A percentile compares a stretch with the other conserved stretches of the same genome.
These are phyloP conservation scores for Thalassiosira profunda DNA, from an alignment of 108 stramenopile species.

Conservation along the genomic window DNA sequence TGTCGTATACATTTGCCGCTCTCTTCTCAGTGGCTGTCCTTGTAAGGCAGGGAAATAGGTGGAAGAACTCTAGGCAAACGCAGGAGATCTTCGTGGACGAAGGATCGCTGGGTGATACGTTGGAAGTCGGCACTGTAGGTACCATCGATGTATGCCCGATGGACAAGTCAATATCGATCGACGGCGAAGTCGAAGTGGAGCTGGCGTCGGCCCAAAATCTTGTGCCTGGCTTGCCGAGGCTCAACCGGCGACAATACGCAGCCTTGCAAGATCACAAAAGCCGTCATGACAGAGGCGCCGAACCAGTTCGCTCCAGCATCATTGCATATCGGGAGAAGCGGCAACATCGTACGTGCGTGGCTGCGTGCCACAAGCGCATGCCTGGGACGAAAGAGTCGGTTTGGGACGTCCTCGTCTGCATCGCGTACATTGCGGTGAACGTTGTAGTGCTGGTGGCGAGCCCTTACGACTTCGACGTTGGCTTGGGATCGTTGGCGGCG, in stretches of 20 bases:
- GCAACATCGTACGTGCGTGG: conserved; percentile 8
- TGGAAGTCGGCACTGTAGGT: too few relatives aligned
- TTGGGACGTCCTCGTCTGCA: conserved; percentile 13
- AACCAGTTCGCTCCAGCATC: conserved; percentile 14
- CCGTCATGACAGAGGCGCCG: conserved; percentile 10
- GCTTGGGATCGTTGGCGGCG: conserved; percentile 34
- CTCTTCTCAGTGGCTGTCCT: conserved; percentile 1
- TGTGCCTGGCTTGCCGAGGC: too few relatives aligned
- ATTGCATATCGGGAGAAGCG: conserved; percentile 28
- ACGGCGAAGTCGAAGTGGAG: too few relatives aligned
- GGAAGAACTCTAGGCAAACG: conserved; percentile 5
- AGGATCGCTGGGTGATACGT: too few relatives aligned
- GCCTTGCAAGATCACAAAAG: conserved; percentile 12
- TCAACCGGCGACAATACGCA: conserved; percentile 3
- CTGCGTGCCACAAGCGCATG: conserved; percentile 2
- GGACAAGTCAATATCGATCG: too few relatives aligned
- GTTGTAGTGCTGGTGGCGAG: conserved; percentile 13
- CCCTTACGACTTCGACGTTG: conserved; percentile 19
- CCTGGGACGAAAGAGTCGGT: conserved; percentile 4
- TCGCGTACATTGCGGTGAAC: conserved; percentile 14
- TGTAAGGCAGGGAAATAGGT: not conserved
- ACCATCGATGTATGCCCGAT: too few relatives aligned
- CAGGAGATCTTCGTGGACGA: too few relatives aligned
- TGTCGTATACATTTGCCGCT: conserved; percentile 7
- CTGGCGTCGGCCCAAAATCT: too few relatives aligned